Percentiles rank a stretch among this genome's conserved stretches.
These are phyloP conservation scores for Sisymbrium irio DNA, from an alignment of 345 rosid species.

Conservation along the genomic window DNA sequence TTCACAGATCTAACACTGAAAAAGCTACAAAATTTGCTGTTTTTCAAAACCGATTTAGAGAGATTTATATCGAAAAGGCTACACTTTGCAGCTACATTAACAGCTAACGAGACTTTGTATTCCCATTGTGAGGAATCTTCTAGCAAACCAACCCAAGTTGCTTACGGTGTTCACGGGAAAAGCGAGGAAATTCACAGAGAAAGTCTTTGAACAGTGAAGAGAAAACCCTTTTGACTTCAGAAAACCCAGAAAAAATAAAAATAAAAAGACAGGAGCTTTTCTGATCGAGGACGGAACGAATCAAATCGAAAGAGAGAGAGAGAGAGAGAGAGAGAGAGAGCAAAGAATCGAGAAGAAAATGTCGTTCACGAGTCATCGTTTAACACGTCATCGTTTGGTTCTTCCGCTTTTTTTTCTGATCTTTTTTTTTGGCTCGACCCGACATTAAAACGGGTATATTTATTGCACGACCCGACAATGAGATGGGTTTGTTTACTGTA, in stretches of 20 bases:
- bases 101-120: neutral
- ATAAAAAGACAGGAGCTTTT: constrained; percentile 10
- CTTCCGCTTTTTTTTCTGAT: neutral
- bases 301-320: constrained; percentile 20
- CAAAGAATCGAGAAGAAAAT: constrained; percentile 18
- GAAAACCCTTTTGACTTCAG: constrained; percentile 31
- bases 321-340: constrained; percentile 23
- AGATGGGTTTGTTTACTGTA: constrained; percentile 14
- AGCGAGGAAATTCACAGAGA: neutral
- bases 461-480: constrained; percentile 14
- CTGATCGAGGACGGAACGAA: constrained; percentile 34
- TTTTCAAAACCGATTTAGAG: neutral
- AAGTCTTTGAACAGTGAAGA: constrained; percentile 9
- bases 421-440: neutral
- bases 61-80: neutral
- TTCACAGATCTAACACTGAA: constrained; percentile 31
- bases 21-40: neutral
- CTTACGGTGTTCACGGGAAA: constrained; percentile 21
- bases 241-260: neutral
- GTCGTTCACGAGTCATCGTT: constrained; percentile 26
- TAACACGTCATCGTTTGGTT: constrained; percentile 31
- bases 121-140: constrained; percentile 7
- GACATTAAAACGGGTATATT: constrained; percentile 14
- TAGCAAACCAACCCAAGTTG: constrained; percentile 19
- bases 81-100: constrained; percentile 25